phyloP scores from a whole-genome alignment of 306 rosid genomes.

The Pyrus bretschneideri region DNA sequence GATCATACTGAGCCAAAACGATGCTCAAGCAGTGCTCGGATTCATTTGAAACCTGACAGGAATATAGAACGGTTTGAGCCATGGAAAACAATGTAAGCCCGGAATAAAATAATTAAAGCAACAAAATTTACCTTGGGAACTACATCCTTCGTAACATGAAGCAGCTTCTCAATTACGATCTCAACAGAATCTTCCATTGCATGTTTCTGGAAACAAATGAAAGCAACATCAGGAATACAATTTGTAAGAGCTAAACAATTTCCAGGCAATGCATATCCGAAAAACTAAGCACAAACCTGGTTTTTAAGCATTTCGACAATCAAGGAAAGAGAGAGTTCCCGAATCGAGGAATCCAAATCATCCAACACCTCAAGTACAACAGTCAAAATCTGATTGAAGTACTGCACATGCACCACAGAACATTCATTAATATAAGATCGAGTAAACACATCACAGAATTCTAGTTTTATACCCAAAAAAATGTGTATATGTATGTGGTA shows the following conservation, averaged over 20 bases:
- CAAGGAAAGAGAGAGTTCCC: slow-evolving; percentile 78
- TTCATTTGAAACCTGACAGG: slow-evolving; percentile 75
- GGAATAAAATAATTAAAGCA: slow-evolving; percentile 8
- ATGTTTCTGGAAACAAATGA: slow-evolving; percentile 57
- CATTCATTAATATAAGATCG: slow-evolving; percentile 10
- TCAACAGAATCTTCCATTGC: slow-evolving; percentile 93
- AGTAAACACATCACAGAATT: neutral
- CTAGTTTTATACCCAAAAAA: neutral
- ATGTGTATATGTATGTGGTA: neutral
- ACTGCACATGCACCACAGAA: slow-evolving; percentile 57
- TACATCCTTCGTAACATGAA: slow-evolving; percentile 68
- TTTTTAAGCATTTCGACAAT: slow-evolving; percentile 81
- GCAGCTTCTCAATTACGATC: slow-evolving; percentile 89
- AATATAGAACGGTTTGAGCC: slow-evolving; percentile 12
- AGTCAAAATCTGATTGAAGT: slow-evolving; percentile 94
- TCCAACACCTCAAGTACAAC: slow-evolving; percentile 88
- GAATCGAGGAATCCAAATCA: slow-evolving; percentile 68
- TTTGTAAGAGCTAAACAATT: neutral
- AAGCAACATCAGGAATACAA: neutral
- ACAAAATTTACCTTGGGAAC: slow-evolving; percentile 60
- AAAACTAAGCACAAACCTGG: slow-evolving; percentile 48
- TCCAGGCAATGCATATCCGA: neutral
- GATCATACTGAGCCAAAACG: slow-evolving; percentile 75
- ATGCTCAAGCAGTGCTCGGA: slow-evolving; percentile 88
- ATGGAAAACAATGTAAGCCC: slow-evolving; percentile 5